These are phyloP conservation scores for Tuber borchii DNA, from an alignment of 495 filamentous ascomycete genomes.

Conservation along the genomic window DNA sequence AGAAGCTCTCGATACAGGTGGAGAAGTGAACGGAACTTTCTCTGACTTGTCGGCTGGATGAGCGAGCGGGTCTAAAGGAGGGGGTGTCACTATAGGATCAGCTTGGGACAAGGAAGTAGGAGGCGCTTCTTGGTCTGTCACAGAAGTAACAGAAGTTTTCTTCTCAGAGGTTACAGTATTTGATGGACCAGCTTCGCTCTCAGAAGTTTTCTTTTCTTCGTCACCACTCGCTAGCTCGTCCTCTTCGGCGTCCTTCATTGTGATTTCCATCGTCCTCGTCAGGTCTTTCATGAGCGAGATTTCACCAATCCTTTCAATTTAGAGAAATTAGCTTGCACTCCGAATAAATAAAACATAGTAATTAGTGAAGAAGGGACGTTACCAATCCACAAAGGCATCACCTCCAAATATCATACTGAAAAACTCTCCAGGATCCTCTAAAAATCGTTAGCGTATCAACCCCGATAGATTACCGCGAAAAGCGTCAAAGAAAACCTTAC, in stretches of 20 bases:
- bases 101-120: conserved; percentile 26
- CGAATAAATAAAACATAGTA: background rate
- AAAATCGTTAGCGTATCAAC: background rate
- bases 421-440: conserved; percentile 93
- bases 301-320: conserved; percentile 59
- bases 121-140: conserved; percentile 27
- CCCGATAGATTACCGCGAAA: conserved; percentile 6
- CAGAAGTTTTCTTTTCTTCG: conserved; percentile 46
- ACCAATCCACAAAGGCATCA: conserved; percentile 82
- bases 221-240: conserved; percentile 47
- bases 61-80: conserved; percentile 17
- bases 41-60: conserved; percentile 16
- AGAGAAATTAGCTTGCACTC: conserved; percentile 15
- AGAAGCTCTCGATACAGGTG: conserved; percentile 53
- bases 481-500: conserved; percentile 45
- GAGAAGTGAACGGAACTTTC: conserved; percentile 20
- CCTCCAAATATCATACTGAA: conserved; percentile 98
- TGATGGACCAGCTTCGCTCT: conserved; percentile 40
- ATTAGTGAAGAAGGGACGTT: background rate
- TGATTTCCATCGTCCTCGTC: conserved; percentile 85
- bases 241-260: conserved; percentile 63
- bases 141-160: conserved; percentile 32
- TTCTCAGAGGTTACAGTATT: conserved; percentile 31
- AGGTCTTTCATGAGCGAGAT: conserved; percentile 89
- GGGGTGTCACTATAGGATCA: conserved; percentile 27